These are phyloP conservation scores for Aspergillus nomiae DNA, from an alignment of 2,329 filamentous ascomycete species.

Conservation along the genomic window DNA sequence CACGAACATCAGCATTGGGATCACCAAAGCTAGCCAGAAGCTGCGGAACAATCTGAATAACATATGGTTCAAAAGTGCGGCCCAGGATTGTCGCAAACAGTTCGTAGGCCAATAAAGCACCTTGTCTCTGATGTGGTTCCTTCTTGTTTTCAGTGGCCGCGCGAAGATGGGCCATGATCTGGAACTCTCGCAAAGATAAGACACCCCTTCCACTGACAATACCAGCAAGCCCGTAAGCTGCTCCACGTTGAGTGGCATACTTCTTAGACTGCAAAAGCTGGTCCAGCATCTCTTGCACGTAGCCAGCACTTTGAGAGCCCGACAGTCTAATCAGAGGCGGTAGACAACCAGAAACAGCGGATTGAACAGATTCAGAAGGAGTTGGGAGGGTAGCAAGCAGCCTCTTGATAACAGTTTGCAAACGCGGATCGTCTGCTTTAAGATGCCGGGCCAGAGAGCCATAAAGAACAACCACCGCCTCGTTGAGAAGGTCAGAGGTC, in stretches of 20 bases:
- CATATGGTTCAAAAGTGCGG: constrained; percentile 90
- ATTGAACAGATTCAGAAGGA: constrained; percentile 95
- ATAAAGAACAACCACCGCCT: constrained; percentile 97
- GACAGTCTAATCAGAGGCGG: constrained; percentile 86
- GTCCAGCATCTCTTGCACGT: constrained; percentile 78
- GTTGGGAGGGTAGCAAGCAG: constrained; percentile 86
- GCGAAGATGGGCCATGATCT: constrained; percentile 79
- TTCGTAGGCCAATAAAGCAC: constrained; percentile 86
- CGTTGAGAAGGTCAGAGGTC: constrained; percentile 85
- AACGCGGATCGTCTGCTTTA: constrained; percentile 77
- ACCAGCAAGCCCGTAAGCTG: constrained; percentile 91
- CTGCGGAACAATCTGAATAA: constrained; percentile 92
- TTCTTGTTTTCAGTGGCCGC: constrained; percentile 94
- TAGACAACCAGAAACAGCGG: constrained; percentile 90
- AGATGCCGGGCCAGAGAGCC: constrained; percentile 90
- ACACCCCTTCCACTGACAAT: constrained; percentile 88
- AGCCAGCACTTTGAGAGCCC: constrained; percentile 73
- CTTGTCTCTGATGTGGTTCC: constrained; percentile 83
- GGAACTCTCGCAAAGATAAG: constrained; percentile 76
- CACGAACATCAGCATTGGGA: constrained; percentile 81
- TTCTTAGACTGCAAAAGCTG: constrained; percentile 84
- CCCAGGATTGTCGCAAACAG: constrained; percentile 84
- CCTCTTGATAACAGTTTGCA: constrained; percentile 84
- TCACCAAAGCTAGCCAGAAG: constrained; percentile 89
- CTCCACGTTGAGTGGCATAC: constrained; percentile 89